Evolutionary conservation across 2,329 filamentous ascomycete species (phyloP).

Genomic region (Neoscytalidium dimidiatum): DNA sequence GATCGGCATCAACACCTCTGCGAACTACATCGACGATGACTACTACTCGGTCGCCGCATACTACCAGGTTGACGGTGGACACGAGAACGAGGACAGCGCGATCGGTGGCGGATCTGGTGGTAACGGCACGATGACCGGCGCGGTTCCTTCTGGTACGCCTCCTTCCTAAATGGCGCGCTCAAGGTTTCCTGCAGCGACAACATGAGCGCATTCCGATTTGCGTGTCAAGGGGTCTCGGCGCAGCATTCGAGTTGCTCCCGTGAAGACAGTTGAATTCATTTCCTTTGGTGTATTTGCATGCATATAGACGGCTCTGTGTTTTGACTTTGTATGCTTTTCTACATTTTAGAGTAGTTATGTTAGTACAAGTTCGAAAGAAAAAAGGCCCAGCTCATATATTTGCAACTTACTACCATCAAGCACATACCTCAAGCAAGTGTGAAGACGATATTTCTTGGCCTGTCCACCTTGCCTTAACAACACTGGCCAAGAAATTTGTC

Average conservation of each 20-base stretch:
- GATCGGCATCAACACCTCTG: slow-evolving; percentile 19
- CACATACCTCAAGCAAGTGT: too few species aligned
- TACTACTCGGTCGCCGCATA: slow-evolving; percentile 16
- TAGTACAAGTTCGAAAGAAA: too few species aligned
- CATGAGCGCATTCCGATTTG: neutral
- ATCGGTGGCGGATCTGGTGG: neutral
- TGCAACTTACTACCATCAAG: too few species aligned
- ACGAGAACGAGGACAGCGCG: slow-evolving; percentile 4
- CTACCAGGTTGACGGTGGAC: slow-evolving; percentile 13
- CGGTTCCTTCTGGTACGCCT: slow-evolving; percentile 8
- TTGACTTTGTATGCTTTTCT: too few species aligned
- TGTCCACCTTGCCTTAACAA: too few species aligned
- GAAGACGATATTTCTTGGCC: too few species aligned
- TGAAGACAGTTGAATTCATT: neutral
- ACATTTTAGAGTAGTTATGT: too few species aligned
- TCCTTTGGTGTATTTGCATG: neutral
- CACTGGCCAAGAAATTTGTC: too few species aligned
- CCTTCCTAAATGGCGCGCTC: neutral
- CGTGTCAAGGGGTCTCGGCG: neutral
- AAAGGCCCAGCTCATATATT: neutral
- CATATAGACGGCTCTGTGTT: too few species aligned
- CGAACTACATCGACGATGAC: slow-evolving; percentile 17
- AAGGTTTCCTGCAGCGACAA: neutral
- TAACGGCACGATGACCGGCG: slow-evolving; percentile 2
- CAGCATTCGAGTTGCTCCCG: neutral